These are phyloP conservation scores for Xerophyta viscosa DNA, from an alignment of 106 monocot genomes.

Conservation along the genomic window DNA sequence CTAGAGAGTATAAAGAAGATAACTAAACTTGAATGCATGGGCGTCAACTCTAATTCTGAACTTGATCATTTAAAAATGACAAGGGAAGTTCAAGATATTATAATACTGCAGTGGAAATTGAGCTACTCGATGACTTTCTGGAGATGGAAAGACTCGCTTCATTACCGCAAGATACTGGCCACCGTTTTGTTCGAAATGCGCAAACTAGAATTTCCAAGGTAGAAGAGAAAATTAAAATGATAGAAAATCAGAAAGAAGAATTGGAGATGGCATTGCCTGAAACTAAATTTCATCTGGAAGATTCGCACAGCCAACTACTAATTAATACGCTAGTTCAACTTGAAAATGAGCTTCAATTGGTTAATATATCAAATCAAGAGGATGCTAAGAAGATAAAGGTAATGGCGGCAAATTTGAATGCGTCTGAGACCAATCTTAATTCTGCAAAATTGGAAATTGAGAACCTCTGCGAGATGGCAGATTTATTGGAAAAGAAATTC, in stretches of 20 bases:
- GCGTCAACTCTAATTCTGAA: conserved; percentile 8
- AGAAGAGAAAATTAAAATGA: too few species aligned
- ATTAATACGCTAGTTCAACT: conserved; percentile 21
- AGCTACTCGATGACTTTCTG: conserved; percentile 37
- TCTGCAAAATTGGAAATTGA: conserved; percentile 18
- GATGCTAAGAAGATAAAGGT: conserved; percentile 14
- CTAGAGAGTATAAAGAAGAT: conserved; percentile 25
- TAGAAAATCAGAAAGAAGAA: conserved; percentile 49
- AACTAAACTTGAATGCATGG: conserved; percentile 16
- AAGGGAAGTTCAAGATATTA: too few species aligned
- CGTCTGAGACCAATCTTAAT: conserved; percentile 17
- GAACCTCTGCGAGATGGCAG: conserved; percentile 19
- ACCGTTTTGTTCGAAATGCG: too few species aligned
- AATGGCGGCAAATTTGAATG: conserved; percentile 8
- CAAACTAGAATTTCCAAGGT: too few species aligned
- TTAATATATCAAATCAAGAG: conserved; percentile 12
- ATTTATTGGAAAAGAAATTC: conserved; percentile 16
- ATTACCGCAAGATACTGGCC: conserved; percentile 23
- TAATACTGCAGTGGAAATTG: conserved; percentile 1
- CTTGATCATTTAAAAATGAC: conserved; percentile 15
- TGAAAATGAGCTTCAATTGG: conserved; percentile 12
- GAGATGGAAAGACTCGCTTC: conserved; percentile 35
- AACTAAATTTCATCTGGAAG: conserved; percentile 24
- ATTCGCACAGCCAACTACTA: conserved; percentile 16
- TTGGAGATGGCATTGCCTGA: conserved; percentile 39